Evolutionary conservation across 2,329 filamentous ascomycete genomes (phyloP), one percentile per base, ranked within the genome.

Genomic region (Drechslerella stenobrocha): DNA sequence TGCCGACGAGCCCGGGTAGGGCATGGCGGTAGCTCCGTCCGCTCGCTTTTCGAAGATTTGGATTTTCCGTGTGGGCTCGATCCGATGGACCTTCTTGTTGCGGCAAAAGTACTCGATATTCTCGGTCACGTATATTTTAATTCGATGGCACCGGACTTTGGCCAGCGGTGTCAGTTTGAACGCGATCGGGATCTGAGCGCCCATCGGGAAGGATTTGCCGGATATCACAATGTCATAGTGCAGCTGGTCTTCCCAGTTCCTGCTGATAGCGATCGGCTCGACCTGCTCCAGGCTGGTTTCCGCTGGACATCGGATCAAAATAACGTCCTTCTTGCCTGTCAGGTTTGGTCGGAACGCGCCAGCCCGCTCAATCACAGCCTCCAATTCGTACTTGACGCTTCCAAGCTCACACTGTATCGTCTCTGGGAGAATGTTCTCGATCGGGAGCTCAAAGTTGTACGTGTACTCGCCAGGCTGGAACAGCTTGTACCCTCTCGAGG

Each of bases 211-310:
- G 0, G 90, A 95, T 80, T 96, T 96, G 56, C 91, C 91, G 1
- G 90, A 96, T 56, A 96, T 95, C 75, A 96, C 87, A 72, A 96
- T 96, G 73, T 96, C 91, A 77, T 96, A 96, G 74, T 95, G 90
- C 28, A 96, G 80, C 74, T 96, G 91, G 72, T 96, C 90, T 75
- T 96, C 91, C 91, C 91, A 96, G 70, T 89, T 90, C 18, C 91
- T 82, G 70, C 88, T 92, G 74, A 96, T 96, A 8, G 90, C 92
- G 73, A 96, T 96, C 1, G 91, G 91, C 75, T 96, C 91, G 23
- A 90, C 87, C 76, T 90, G 90, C 76, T 96, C 91, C 22, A 96
- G 80, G 0, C 90, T 96, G 45, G 90, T 84, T 76, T 95, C 90
- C 48, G 92, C 85, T 0, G 91, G 91, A 2, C 93, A 85, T 44